These are phyloP conservation scores for Vigna reflexopilosa DNA, from an alignment of 306 rosid genomes.

Conservation along the genomic window DNA sequence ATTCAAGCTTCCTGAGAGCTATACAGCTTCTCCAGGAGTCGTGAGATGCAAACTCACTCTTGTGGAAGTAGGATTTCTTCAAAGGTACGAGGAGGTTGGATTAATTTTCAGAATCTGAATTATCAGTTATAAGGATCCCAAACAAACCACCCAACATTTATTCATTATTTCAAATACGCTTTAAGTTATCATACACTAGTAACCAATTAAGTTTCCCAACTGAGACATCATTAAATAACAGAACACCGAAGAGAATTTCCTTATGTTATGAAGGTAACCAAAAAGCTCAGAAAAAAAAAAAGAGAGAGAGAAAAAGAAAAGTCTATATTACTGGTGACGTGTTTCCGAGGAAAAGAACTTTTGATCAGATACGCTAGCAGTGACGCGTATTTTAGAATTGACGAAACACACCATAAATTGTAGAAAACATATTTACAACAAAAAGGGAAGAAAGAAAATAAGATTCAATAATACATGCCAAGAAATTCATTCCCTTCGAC, in stretches of 20 bases:
- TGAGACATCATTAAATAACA: not conserved
- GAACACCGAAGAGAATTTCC: not conserved
- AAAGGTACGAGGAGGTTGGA: not conserved
- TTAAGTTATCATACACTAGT: not conserved
- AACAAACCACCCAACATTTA: constrained; percentile 3
- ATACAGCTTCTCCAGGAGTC: not conserved
- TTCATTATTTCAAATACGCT: constrained; percentile 6
- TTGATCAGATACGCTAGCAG: constrained; percentile 2
- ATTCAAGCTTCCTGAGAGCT: constrained; percentile 12
- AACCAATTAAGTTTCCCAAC: not conserved
- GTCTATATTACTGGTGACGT: not conserved
- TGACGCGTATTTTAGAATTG: not conserved
- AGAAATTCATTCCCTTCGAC: not conserved
- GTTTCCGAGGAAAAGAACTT: not conserved
- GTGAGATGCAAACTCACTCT: constrained; percentile 2
- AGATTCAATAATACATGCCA: not conserved
- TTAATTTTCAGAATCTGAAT: constrained; percentile 16
- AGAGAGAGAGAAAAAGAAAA: no score
- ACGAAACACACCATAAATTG: not conserved
- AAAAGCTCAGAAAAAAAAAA: not conserved
- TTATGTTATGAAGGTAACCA: not conserved
- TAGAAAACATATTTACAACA: not conserved
- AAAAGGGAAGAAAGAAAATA: not conserved
- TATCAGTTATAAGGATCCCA: constrained; percentile 9
- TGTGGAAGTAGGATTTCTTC: constrained; percentile 11